Conservation (phyloP, 2,329 filamentous ascomycete genomes). For the Fusarium subtropicale region DNA sequence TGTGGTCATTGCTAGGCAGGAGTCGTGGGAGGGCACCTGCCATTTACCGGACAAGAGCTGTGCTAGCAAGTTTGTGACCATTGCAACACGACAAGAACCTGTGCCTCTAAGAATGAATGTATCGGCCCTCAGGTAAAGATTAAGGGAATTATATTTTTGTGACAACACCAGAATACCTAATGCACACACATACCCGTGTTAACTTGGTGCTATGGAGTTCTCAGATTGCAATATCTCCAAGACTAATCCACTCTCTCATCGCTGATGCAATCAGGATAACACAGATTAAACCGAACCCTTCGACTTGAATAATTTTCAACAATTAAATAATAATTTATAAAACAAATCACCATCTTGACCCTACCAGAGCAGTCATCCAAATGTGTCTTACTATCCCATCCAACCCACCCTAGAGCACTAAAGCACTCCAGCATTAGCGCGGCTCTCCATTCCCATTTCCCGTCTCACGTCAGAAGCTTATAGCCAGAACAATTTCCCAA, state of each 20-base stretch:
- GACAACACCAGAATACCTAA: too few species aligned
- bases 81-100: background rate
- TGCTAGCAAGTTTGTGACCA: background rate
- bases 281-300: background rate
- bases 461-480: constrained; percentile 31
- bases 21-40: background rate
- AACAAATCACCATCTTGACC: background rate
- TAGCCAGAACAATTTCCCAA: background rate
- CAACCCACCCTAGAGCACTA: constrained; percentile 2
- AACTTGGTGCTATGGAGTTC: too few species aligned
- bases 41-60: background rate
- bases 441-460: background rate
- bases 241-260: too few species aligned
- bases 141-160: too few species aligned
- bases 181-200: too few species aligned
- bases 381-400: background rate
- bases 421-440: constrained; percentile 1
- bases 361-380: background rate
- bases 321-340: background rate
- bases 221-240: too few species aligned
- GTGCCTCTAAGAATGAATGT: too few species aligned
- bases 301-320: background rate
- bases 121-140: too few species aligned
- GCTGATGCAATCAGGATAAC: background rate
- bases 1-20: background rate